A percentile compares a stretch with the other conserved stretches of the same genome.
phyloP scores from a whole-genome alignment of 495 filamentous ascomycete species.

The Xylaria flabelliformis region DNA sequence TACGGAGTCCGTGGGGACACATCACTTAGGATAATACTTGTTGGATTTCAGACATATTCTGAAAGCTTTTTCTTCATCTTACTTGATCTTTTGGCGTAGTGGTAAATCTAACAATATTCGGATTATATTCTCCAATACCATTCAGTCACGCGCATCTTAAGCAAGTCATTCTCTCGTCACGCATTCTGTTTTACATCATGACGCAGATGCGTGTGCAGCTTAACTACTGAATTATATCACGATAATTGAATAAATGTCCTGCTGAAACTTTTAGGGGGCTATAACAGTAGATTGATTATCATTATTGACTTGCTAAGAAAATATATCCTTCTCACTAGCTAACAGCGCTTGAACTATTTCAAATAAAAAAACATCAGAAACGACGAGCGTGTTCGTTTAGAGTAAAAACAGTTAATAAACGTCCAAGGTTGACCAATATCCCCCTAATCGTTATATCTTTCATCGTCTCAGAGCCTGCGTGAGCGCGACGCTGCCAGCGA shows the following conservation, averaged over 20 bases:
- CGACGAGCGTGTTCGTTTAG: not conserved
- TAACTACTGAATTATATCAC: not conserved
- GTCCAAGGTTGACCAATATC: no score
- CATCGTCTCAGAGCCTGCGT: conserved; percentile 39
- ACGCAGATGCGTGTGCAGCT: not conserved
- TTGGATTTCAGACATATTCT: no score
- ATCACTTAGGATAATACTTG: not conserved
- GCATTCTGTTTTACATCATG: not conserved
- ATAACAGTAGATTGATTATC: not conserved
- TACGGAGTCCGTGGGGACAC: not conserved
- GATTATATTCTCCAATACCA: not conserved
- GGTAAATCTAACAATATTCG: no score
- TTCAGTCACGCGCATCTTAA: not conserved
- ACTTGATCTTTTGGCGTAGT: no score
- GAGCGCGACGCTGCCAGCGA: conserved; percentile 50
- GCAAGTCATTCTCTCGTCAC: not conserved
- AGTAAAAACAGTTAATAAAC: not conserved
- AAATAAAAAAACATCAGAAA: not conserved
- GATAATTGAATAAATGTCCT: not conserved
- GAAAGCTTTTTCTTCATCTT: no score
- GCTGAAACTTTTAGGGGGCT: not conserved
- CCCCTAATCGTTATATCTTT: not conserved
- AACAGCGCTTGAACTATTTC: no score
- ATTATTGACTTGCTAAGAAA: not conserved
- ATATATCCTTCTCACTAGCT: not conserved